Conservation (phyloP, 176 grass and related monocot species). For the Lolium perenne region DNA sequence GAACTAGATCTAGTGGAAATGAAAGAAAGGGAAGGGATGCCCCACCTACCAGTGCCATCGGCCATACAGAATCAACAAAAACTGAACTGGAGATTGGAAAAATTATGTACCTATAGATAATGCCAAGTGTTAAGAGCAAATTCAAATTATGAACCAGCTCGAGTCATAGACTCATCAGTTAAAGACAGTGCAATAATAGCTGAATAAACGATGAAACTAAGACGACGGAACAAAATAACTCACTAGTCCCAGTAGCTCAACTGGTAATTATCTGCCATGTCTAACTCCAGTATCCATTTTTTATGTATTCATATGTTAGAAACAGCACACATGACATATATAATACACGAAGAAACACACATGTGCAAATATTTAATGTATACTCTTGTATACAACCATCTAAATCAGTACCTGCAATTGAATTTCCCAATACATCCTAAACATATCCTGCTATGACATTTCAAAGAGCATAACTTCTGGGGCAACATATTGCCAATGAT, state of each 20-base stretch:
- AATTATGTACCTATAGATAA: neutral
- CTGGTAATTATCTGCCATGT: slow-evolving; percentile 10
- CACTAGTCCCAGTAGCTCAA: neutral
- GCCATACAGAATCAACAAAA: slow-evolving; percentile 1
- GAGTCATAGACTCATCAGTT: slow-evolving; percentile 12
- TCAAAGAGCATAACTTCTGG: slow-evolving; percentile 3
- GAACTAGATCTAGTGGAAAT: neutral
- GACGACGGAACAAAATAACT: neutral
- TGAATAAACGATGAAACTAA: neutral
- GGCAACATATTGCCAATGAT: slow-evolving; percentile 10
- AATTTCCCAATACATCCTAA: neutral
- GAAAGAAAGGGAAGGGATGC: neutral
- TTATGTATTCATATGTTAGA: neutral
- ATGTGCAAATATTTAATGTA: neutral
- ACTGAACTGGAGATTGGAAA: neutral
- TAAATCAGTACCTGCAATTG: neutral
- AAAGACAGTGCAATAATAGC: neutral
- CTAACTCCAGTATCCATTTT: neutral
- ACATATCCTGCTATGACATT: neutral
- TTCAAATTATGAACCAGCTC: neutral
- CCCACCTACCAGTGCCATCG: neutral
- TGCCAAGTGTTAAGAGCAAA: slow-evolving; percentile 8
- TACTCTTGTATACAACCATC: slow-evolving; percentile 23
- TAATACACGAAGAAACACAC: slow-evolving; percentile 20
- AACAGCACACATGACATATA: neutral